Percentiles rank a stretch among this genome's conserved stretches.
These are phyloP conservation scores for Mycena sp. DNA, from an alignment of 1,284 basidiomycete species.

Conservation along the genomic window DNA sequence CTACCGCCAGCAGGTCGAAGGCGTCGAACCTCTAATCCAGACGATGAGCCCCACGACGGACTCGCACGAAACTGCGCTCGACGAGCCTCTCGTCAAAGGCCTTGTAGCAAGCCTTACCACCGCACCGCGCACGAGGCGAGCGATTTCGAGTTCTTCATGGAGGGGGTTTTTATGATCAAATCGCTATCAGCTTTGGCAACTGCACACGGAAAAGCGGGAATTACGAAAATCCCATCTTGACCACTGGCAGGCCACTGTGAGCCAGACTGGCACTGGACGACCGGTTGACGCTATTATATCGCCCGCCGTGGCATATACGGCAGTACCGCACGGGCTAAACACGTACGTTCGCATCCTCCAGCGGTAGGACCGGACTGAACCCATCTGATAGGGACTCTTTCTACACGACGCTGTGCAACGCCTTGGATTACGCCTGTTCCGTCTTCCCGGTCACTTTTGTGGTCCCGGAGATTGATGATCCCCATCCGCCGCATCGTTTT, in stretches of 20 bases:
- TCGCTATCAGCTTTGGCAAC: slow-evolving; percentile 60
- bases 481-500: slow-evolving; percentile 55
- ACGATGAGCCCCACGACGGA: slow-evolving; percentile 49
- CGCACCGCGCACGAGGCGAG: slow-evolving; percentile 48
- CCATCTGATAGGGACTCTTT: slow-evolving; percentile 45
- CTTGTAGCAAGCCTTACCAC: slow-evolving; percentile 47
- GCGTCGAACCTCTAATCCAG: slow-evolving; percentile 53
- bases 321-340: slow-evolving; percentile 59
- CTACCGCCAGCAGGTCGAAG: slow-evolving; percentile 47
- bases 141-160: too few relatives aligned
- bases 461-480: slow-evolving; percentile 54
- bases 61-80: slow-evolving; percentile 39
- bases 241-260: slow-evolving; percentile 63
- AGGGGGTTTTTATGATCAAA: too few relatives aligned
- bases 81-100: slow-evolving; percentile 45
- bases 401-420: slow-evolving; percentile 73
- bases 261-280: slow-evolving; percentile 63
- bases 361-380: background rate
- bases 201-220: slow-evolving; percentile 55
- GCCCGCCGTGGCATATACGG: slow-evolving; percentile 60
- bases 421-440: slow-evolving; percentile 68
- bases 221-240: slow-evolving; percentile 54
- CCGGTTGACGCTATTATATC: slow-evolving; percentile 71
- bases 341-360: slow-evolving; percentile 34
- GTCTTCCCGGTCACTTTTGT: slow-evolving; percentile 72